These are phyloP conservation scores for Malus hybrid DNA, from an alignment of 331 rosid genomes.

Conservation along the genomic window DNA sequence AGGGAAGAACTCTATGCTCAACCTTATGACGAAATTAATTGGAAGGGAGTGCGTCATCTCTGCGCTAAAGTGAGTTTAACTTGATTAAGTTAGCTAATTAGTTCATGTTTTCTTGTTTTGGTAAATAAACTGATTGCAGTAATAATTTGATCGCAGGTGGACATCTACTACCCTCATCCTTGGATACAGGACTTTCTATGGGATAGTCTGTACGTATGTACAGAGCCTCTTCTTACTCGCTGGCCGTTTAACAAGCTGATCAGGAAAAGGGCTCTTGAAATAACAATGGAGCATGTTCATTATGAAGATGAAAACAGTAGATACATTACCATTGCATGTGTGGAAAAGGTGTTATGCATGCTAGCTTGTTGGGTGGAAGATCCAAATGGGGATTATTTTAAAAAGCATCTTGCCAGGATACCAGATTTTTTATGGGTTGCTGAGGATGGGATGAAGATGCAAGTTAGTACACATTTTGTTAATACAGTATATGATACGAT, in stretches of 20 bases:
- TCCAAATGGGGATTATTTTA: constrained; percentile 47
- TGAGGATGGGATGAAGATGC: constrained; percentile 18
- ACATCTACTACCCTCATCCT: constrained; percentile 22
- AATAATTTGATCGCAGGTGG: constrained; percentile 4
- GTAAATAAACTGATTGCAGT: neutral
- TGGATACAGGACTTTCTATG: constrained; percentile 3
- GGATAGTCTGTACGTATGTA: too few relatives aligned
- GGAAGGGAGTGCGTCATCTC: constrained; percentile 2
- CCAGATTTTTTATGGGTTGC: constrained; percentile 11
- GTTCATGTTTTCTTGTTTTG: neutral
- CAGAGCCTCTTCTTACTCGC: constrained; percentile 8
- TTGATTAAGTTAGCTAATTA: neutral
- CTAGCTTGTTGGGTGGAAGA: constrained; percentile 62
- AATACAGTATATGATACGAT: too few relatives aligned
- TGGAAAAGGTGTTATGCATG: constrained; percentile 17
- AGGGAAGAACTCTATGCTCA: too few relatives aligned
- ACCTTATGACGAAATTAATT: too few relatives aligned
- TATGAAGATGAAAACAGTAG: too few relatives aligned
- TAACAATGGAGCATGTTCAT: too few relatives aligned
- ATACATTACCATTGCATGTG: constrained; percentile 14
- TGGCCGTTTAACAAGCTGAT: constrained; percentile 25
- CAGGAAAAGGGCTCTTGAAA: too few relatives aligned
- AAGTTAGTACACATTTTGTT: neutral
- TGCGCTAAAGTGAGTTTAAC: constrained; percentile 11
- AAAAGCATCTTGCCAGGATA: constrained; percentile 11